A percentile compares a stretch with the other conserved stretches of the same genome.
phyloP scores from a whole-genome alignment of 257 asterid genomes.

The Nemophila menziesii region DNA sequence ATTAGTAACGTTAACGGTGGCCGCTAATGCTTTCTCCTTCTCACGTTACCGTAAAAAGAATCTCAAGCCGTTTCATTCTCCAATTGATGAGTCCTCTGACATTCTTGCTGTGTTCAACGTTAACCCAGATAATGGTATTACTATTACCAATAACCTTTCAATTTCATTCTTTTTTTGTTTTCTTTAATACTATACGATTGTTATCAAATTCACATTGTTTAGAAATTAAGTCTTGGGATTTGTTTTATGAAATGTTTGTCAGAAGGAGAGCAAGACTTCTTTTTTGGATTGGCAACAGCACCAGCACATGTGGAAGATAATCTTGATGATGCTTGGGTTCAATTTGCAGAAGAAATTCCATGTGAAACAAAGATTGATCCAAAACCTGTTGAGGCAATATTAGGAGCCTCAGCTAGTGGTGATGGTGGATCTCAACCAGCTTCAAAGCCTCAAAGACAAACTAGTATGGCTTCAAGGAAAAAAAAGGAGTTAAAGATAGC shows the following conservation, averaged over 20 bases:
- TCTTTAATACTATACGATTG: background rate
- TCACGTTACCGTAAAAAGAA: slow-evolving; percentile 47
- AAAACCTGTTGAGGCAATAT: slow-evolving; percentile 49
- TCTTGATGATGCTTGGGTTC: slow-evolving; percentile 97
- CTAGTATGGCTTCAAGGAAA: slow-evolving; percentile 40
- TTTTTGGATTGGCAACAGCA: slow-evolving; percentile 93
- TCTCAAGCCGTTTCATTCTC: slow-evolving; percentile 51
- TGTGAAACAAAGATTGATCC: slow-evolving; percentile 33
- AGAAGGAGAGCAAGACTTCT: slow-evolving; percentile 63
- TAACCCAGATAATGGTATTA: slow-evolving; percentile 29
- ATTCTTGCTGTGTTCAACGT: slow-evolving; percentile 55
- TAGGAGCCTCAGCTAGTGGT: slow-evolving; percentile 46
- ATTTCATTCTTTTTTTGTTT: background rate
- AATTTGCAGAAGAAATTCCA: slow-evolving; percentile 66
- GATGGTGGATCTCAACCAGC: slow-evolving; percentile 76
- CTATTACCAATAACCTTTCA: background rate
- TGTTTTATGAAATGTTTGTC: slow-evolving; percentile 10
- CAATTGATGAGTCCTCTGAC: slow-evolving; percentile 58
- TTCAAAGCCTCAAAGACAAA: slow-evolving; percentile 25
- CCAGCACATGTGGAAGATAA: slow-evolving; percentile 95
- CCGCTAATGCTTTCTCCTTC: slow-evolving; percentile 74
- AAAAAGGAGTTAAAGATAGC: slow-evolving; percentile 59
- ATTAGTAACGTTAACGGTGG: slow-evolving; percentile 59
- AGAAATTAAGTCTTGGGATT: background rate
- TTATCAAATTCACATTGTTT: background rate